phyloP scores from a whole-genome alignment of 2,329 filamentous ascomycete species.

The Ophiostoma himal-ulmi region DNA sequence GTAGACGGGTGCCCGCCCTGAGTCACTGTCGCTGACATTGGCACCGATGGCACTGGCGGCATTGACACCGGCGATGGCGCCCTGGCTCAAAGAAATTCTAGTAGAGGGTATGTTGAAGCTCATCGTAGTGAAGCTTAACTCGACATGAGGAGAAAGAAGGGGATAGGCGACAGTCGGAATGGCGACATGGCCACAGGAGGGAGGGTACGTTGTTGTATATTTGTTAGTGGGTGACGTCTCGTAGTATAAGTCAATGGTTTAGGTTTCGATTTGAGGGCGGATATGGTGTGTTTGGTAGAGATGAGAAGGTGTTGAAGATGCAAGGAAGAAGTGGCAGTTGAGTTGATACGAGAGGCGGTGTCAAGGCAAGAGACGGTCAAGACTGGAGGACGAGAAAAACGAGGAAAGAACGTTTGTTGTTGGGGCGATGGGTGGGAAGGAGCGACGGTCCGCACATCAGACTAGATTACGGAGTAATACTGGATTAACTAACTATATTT shows the following conservation, averaged over 20 bases:
- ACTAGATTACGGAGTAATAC: neutral
- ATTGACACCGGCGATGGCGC: slow-evolving; percentile 2
- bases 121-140: slow-evolving; percentile 22
- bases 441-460: neutral
- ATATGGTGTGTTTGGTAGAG: neutral
- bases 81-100: neutral
- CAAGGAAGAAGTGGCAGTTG: neutral
- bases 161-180: slow-evolving; percentile 16
- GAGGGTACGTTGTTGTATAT: neutral
- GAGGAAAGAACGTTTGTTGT: slow-evolving; percentile 4
- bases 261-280: neutral
- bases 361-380: neutral
- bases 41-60: neutral
- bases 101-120: neutral
- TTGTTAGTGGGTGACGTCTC: neutral
- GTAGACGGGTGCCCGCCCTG: neutral
- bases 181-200: slow-evolving; percentile 23
- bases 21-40: neutral
- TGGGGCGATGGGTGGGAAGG: slow-evolving; percentile 15
- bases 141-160: slow-evolving; percentile 17
- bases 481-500: neutral
- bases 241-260: neutral
- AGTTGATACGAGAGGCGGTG: neutral
- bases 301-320: neutral
- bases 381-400: neutral